These are phyloP conservation scores for Takashimella tepidaria DNA, from an alignment of 1,284 basidiomycete genomes.

Conservation along the genomic window DNA sequence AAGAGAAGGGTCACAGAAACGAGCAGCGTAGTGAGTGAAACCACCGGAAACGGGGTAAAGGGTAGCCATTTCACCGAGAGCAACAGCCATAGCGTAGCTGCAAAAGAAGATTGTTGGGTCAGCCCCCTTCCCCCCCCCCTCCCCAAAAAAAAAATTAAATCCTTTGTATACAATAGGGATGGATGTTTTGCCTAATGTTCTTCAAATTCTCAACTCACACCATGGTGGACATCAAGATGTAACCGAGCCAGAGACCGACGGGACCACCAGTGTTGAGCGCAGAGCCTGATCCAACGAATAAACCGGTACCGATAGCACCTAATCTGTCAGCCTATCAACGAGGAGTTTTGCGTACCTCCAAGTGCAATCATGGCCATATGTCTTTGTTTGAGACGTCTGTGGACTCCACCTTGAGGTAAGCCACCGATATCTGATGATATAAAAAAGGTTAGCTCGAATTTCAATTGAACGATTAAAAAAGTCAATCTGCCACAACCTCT, in stretches of 20 bases:
- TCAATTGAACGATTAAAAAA: too few species aligned
- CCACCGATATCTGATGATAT: too few species aligned
- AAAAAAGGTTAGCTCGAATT: too few species aligned
- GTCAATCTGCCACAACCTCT: not conserved
- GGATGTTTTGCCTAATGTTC: too few species aligned
- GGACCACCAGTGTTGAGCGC: conserved; percentile 52
- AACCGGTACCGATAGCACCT: conserved; percentile 43
- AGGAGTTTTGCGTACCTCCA: too few species aligned
- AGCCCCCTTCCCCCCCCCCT: too few species aligned
- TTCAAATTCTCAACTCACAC: conserved; percentile 20
- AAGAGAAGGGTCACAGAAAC: conserved; percentile 54
- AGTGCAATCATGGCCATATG: conserved; percentile 52
- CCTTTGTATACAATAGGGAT: too few species aligned
- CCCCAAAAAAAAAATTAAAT: too few species aligned
- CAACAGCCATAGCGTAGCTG: conserved; percentile 44
- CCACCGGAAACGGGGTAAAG: conserved; percentile 43
- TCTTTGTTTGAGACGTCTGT: conserved; percentile 43
- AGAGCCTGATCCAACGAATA: conserved; percentile 51
- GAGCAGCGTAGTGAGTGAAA: conserved; percentile 45
- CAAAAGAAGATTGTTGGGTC: too few species aligned
- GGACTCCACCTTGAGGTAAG: conserved; percentile 23
- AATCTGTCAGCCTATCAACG: too few species aligned
- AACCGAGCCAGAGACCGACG: conserved; percentile 46
- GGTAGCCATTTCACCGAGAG: conserved; percentile 50
- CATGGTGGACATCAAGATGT: conserved; percentile 43